Base-by-base conservation (phyloP, 768 basidiomycete species). In the Filobasidium wieringae region DNA sequence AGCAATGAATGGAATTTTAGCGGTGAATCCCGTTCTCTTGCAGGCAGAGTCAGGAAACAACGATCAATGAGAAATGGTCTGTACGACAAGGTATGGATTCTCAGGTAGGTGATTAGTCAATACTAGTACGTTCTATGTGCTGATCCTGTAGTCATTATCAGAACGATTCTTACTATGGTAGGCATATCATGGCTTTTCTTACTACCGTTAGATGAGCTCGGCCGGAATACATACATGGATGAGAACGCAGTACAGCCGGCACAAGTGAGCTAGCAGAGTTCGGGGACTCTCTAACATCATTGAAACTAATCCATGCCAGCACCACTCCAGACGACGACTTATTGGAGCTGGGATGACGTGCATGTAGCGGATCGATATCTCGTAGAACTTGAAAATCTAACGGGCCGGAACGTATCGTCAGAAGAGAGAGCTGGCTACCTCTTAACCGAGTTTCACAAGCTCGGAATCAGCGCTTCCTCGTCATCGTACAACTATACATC, bases 211-310 rank as follows among this genome's bases (percentile, higher is more conserved):
- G 77, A 82, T 5, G 75, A 75, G 0, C 77, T 92, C 4, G 83
- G 82, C 17, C 79, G 82, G 62, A 72, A 76, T 8, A 87, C 83
- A 8, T 93, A 89, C 69, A 85, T 93, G 51, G 90, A 93, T 71
- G 95, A 99, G 76, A 95, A 97, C 71, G 93, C 95, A 1, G 75
- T 99, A 19, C 88, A 92, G 67, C 92, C 95, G 9, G 84, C 81
- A 5, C 90, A 93, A 77, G 92, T 92, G 29, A 53, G 64, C 24
- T 4, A 19, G 11, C 15, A 3, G 19, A 7, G 17, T 14, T 8
- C 34, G 30, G n/a, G n/a, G n/a, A n/a, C n/a, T n/a, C n/a, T n/a
- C n/a, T n/a, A 24, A 15, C 14, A 26, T 19, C 15, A 4, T 17
- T 2, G 29, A 29, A 17, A 26, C 27, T 15, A 19, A 12, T 5